phyloP scores from a whole-genome alignment of 495 filamentous ascomycete species.

The Aspergillus avenaceus region DNA sequence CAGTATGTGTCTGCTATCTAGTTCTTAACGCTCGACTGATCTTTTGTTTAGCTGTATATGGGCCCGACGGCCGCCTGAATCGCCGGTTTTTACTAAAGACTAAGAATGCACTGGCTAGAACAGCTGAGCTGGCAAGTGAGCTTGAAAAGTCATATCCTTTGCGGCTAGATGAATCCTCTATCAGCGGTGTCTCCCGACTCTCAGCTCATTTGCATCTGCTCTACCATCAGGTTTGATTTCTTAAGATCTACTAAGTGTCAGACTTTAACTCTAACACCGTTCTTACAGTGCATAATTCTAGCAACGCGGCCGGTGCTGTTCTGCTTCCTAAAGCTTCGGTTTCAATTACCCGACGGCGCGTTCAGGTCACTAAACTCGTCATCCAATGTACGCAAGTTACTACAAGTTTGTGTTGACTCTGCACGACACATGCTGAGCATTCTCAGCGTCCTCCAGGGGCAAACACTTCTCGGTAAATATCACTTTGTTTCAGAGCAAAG shows the following conservation, averaged over 20 bases:
- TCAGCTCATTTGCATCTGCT: slow-evolving; percentile 42
- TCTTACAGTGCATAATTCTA: slow-evolving; percentile 33
- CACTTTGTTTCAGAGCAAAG: not conserved
- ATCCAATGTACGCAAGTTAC: slow-evolving; percentile 26
- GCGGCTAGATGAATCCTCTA: slow-evolving; percentile 24
- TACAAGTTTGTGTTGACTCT: slow-evolving; percentile 41
- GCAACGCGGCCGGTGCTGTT: slow-evolving; percentile 38
- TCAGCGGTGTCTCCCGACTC: slow-evolving; percentile 33
- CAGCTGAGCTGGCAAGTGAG: slow-evolving; percentile 34
- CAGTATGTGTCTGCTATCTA: slow-evolving; percentile 22
- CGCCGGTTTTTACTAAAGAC: slow-evolving; percentile 36
- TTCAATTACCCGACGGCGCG: slow-evolving; percentile 24
- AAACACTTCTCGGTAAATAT: slow-evolving; percentile 37
- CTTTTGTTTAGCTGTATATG: slow-evolving; percentile 35
- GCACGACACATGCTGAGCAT: slow-evolving; percentile 38
- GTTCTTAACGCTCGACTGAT: not conserved
- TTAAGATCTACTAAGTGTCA: not conserved
- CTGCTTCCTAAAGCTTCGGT: slow-evolving; percentile 33
- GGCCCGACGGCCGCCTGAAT: slow-evolving; percentile 38
- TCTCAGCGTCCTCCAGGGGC: slow-evolving; percentile 29
- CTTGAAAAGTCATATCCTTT: slow-evolving; percentile 30
- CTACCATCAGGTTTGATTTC: slow-evolving; percentile 33
- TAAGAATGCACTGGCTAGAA: slow-evolving; percentile 35
- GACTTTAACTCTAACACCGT: not conserved
- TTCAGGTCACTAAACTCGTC: slow-evolving; percentile 26